Evolutionary conservation across 139 green algal species (phyloP), one percentile per base, ranked within the genome.

Genomic region (Micractinium sp.): DNA sequence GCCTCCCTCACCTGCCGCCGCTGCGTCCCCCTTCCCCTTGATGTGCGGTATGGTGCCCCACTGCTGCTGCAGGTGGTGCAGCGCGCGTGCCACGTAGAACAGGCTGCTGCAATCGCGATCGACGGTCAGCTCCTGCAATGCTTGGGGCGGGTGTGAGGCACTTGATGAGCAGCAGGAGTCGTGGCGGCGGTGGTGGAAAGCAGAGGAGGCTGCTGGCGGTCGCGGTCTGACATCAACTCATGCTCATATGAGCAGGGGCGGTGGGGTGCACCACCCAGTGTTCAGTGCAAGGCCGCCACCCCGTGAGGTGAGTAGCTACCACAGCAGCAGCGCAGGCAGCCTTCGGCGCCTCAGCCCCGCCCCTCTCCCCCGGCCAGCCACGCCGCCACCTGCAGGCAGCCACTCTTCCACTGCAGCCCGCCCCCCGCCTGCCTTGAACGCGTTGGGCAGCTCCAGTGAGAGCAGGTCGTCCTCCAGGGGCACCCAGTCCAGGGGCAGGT

Each of bases 391-490:
- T 56, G 47, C 47, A 56, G 47, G 47, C 47, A 56, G n/a, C n/a
- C 47, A 56, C 47, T 9, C 9, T 9, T 56, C 47, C 47, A 56
- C 47, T 56, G 47, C 47, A 5, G 47, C 47, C 47, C 47, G 47
- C 47, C 47, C 63, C 27, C 25, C 5, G 27, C 87, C 7, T n/a
- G 88, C 91, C 91, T 89, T 94, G 88, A 95, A 96, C 19, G 87
- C 91, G 0, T 18, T 36, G 5, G 95, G 93, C 67, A 97, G 85
- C 90, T 99, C 97, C 61, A 99, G 90, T 23, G 93, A 96, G 0
- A 99, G 83, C 13, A 99, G 92, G 80, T 99, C 97, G 29, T 97
- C 94, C 71, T 99, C 96, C 41, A 97, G 95, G 0, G 97, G 95
- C 38, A 99, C 94, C 85, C 97, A 92, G 86, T 98, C 93, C 39